Base-by-base conservation (phyloP, 2,329 filamentous ascomycete genomes). In the Arthrobotrys conoides region DNA sequence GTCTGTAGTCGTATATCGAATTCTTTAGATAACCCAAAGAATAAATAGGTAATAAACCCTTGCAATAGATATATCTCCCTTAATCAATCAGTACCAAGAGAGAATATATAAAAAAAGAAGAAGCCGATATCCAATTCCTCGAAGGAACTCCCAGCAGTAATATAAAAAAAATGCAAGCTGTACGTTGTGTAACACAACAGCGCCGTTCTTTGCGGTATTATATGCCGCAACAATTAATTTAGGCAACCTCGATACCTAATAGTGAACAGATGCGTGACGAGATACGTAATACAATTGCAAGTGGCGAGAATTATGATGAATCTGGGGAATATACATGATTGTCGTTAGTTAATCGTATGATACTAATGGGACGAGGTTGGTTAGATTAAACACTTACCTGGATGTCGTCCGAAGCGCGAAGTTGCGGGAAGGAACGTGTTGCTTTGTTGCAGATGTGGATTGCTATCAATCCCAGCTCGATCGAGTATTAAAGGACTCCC, bases 401-500 rank as follows among this genome's bases (percentile, higher is more conserved):
- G n/a, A n/a, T n/a, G 57, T 61, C 57, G 57, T 61, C 57, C 57
- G 57, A 61, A 44, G 57, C 44, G 36, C 57, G 57, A 61, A 44
- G 33, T 61, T 41, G 18, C 55, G 18, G 33, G 57, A 44, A 30
- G 27, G 5, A 59, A 46, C 24, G 69, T 66, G 69, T 72, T 73
- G 70, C 38, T 27, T 36, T 73, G 70, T 73, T 73, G 61, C 70
- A 67, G 61, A 61, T n/a, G 6, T 20, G 30, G 12, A 20, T 67
- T 49, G 49, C 63, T 61, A 16, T 27, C 68, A 46, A 65, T 18
- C 22, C n/a, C 8, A 24, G 14, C 0, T 33, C 27, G 12, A 9
- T 22, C 6, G 44, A 20, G 18, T 46, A 30, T 30, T n/a, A 44
- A 44, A 44, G 38, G 38, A 9, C 5, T 30, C 3, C 27, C 3